These are phyloP conservation scores for Cyathus striatus DNA, from an alignment of 768 basidiomycete species.

Conservation along the genomic window DNA sequence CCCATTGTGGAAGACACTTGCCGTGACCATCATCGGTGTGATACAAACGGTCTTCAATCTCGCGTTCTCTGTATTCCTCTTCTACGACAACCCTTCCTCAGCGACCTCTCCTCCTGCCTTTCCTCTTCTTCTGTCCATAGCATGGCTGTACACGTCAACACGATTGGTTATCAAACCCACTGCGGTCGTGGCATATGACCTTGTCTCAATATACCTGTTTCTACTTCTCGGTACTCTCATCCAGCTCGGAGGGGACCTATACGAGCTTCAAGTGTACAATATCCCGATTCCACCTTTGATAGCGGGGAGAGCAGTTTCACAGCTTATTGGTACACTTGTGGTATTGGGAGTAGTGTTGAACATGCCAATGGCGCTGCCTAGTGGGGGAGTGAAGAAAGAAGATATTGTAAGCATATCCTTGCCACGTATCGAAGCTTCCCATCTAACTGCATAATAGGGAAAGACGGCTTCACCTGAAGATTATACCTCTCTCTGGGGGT, in stretches of 20 bases:
- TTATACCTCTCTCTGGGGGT: conserved; percentile 65
- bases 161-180: conserved; percentile 49
- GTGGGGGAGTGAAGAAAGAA: conserved; percentile 38
- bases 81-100: conserved; percentile 31
- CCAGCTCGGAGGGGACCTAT: conserved; percentile 49
- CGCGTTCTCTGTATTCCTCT: conserved; percentile 47
- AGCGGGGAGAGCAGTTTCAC: conserved; percentile 20
- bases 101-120: conserved; percentile 28
- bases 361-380: conserved; percentile 68
- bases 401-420: conserved; percentile 53
- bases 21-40: conserved; percentile 54
- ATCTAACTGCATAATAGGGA: too few species aligned
- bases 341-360: conserved; percentile 42
- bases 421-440: too few species aligned
- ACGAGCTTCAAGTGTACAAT: conserved; percentile 40
- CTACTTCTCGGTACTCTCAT: conserved; percentile 42
- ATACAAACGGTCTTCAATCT: conserved; percentile 56
- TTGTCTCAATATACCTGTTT: conserved; percentile 52
- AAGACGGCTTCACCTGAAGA: conserved; percentile 64
- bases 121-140: conserved; percentile 41
- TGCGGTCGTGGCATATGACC: conserved; percentile 56
- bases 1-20: conserved; percentile 56
- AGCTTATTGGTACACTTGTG: conserved; percentile 40
- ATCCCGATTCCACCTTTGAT: conserved; percentile 32
- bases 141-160: conserved; percentile 65